A percentile compares a stretch with the other conserved stretches of the same genome.
phyloP scores from a whole-genome alignment of 2,329 filamentous ascomycete genomes.

The Aspergillus unguis region DNA sequence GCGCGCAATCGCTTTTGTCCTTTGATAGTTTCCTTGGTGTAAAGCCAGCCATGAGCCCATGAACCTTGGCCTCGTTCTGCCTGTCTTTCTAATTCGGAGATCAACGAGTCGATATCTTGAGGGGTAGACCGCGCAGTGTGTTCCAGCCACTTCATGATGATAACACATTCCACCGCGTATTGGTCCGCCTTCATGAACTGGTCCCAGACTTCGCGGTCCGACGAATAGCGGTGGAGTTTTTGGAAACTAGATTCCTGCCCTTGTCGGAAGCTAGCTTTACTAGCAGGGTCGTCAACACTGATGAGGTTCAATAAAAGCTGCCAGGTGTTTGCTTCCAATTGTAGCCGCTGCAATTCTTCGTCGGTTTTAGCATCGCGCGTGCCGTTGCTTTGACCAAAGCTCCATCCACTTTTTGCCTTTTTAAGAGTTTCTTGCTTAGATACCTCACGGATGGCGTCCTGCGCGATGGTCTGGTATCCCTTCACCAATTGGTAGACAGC shows the following conservation, averaged over 20 bases:
- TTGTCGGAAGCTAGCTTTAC: conserved; percentile 36
- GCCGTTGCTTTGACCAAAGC: conserved; percentile 21
- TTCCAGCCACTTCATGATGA: conserved; percentile 83
- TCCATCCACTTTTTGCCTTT: conserved; percentile 35
- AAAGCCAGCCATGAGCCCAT: conserved; percentile 85
- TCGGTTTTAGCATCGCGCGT: conserved; percentile 25
- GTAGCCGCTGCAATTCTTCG: conserved; percentile 56
- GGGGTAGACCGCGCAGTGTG: conserved; percentile 65
- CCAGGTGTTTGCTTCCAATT: conserved; percentile 88
- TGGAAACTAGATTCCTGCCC: conserved; percentile 41
- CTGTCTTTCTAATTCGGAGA: conserved; percentile 70
- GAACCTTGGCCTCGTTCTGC: conserved; percentile 73
- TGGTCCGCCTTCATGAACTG: conserved; percentile 72
- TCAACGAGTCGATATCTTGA: conserved; percentile 70
- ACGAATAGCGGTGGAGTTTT: conserved; percentile 54
- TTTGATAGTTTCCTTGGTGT: conserved; percentile 88
- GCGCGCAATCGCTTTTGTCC: conserved; percentile 75
- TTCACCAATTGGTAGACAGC: conserved; percentile 67
- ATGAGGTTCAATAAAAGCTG: conserved; percentile 74
- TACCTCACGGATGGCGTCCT: conserved; percentile 48
- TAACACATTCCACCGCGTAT: conserved; percentile 70
- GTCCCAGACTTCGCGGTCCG: conserved; percentile 63
- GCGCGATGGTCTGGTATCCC: conserved; percentile 58
- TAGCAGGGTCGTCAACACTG: conserved; percentile 61
- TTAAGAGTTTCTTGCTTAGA: conserved; percentile 38